Conservation (phyloP, 208 protist species). For the Crithidia sp. region DNA sequence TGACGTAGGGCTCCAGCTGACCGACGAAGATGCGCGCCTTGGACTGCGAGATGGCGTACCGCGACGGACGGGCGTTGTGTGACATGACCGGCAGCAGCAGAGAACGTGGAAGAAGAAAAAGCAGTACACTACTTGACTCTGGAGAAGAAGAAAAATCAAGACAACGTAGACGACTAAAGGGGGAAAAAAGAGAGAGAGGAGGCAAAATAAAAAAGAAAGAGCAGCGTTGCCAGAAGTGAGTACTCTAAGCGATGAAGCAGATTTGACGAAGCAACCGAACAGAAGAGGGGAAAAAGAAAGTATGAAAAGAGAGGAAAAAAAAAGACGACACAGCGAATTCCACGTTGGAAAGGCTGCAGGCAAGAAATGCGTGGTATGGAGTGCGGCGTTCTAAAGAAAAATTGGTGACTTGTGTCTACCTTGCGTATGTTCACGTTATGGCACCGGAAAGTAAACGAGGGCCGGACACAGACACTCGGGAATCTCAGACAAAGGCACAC, state of each 20-base stretch:
- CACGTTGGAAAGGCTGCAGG: not conserved
- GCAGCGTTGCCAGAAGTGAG: not conserved
- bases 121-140: not conserved
- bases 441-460: too few species aligned
- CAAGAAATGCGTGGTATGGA: too few species aligned
- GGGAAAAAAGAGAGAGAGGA: not conserved
- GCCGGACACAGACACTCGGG: too few species aligned
- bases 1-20: slow-evolving; percentile 73
- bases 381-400: too few species aligned
- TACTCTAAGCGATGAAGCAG: not conserved
- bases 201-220: not conserved
- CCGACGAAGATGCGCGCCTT: slow-evolving; percentile 70
- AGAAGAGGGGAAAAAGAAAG: not conserved
- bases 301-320: not conserved
- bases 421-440: too few species aligned
- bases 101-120: not conserved
- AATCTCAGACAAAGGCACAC: too few species aligned
- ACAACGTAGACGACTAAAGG: not conserved
- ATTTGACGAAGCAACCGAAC: not conserved
- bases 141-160: not conserved
- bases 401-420: too few species aligned
- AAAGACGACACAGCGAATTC: not conserved
- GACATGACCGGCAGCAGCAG: slow-evolving; percentile 8
- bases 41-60: slow-evolving; percentile 46
- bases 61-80: slow-evolving; percentile 36